phyloP scores from a whole-genome alignment of 371 early-diverging fungal species.

The Mortierella polycephala region DNA sequence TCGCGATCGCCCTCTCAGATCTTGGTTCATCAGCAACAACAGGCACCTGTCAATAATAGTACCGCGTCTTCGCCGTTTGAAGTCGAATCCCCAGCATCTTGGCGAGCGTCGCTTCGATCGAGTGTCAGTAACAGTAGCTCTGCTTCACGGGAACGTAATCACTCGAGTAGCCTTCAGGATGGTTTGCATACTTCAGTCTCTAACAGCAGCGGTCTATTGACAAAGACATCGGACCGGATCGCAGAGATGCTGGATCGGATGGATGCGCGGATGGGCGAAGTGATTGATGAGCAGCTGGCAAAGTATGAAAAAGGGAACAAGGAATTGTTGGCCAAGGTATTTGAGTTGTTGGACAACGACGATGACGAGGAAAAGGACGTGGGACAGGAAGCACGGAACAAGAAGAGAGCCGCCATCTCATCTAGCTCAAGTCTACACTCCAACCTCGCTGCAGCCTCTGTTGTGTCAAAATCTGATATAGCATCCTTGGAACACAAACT shows the following conservation, averaged over 20 bases:
- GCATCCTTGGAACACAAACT: not conserved
- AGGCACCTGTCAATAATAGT: not conserved
- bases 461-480: slow-evolving; percentile 1
- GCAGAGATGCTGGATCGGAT: slow-evolving; percentile 35
- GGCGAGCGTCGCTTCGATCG: slow-evolving; percentile 41
- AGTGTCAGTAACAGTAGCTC: slow-evolving; percentile 32
- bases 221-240: slow-evolving; percentile 38
- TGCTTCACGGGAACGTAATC: slow-evolving; percentile 10
- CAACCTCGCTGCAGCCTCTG: not conserved
- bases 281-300: slow-evolving; percentile 40
- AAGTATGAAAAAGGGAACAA: slow-evolving; percentile 34
- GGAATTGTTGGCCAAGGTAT: slow-evolving; percentile 23
- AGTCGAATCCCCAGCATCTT: slow-evolving; percentile 20
- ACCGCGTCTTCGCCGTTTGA: slow-evolving; percentile 20
- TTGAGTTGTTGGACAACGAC: slow-evolving; percentile 25
- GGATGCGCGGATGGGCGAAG: slow-evolving; percentile 28
- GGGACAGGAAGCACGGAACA: not conserved
- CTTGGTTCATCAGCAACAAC: slow-evolving; percentile 12
- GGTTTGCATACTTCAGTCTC: not conserved
- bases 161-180: not conserved
- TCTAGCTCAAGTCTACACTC: no score
- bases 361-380: slow-evolving; percentile 14
- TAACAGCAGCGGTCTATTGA: not conserved
- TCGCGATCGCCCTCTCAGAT: slow-evolving; percentile 21
- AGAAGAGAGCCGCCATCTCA: no score